Conservation (phyloP, 768 basidiomycete genomes). For the Auriscalpium microsporum region DNA sequence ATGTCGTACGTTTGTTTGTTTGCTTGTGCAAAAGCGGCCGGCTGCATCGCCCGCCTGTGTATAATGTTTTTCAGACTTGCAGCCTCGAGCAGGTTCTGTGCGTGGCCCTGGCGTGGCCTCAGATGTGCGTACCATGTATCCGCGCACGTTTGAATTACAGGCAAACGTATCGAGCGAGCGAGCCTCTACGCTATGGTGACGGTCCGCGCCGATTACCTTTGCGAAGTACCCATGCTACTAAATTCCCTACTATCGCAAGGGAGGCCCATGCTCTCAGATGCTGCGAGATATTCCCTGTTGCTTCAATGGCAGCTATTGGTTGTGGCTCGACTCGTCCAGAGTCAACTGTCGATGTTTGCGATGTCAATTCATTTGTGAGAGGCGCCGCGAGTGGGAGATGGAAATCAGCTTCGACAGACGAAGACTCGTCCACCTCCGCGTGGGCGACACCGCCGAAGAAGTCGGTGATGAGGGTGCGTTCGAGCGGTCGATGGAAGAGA, state of each 20-base stretch:
- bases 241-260: constrained; percentile 6
- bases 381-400: not conserved
- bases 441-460: constrained; percentile 78
- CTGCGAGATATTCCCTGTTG: not conserved
- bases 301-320: not conserved
- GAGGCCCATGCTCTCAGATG: constrained; percentile 11
- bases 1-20: constrained; percentile 1
- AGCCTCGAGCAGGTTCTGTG: not conserved
- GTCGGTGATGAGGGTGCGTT: constrained; percentile 51
- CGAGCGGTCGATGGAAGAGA: constrained; percentile 63
- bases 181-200: not conserved
- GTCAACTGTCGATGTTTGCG: too few relatives aligned
- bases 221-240: constrained; percentile 2
- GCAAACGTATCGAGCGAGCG: not conserved
- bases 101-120: not conserved
- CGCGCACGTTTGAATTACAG: not conserved
- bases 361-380: not conserved
- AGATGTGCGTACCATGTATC: not conserved
- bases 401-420: not conserved
- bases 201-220: constrained; percentile 1
- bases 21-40: constrained; percentile 1
- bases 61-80: not conserved
- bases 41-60: not conserved
- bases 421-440: constrained; percentile 47
- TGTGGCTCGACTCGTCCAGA: too few relatives aligned